Evolutionary conservation across 495 filamentous ascomycete species (phyloP).

Genomic region (Aspergillus coremiiformis): DNA sequence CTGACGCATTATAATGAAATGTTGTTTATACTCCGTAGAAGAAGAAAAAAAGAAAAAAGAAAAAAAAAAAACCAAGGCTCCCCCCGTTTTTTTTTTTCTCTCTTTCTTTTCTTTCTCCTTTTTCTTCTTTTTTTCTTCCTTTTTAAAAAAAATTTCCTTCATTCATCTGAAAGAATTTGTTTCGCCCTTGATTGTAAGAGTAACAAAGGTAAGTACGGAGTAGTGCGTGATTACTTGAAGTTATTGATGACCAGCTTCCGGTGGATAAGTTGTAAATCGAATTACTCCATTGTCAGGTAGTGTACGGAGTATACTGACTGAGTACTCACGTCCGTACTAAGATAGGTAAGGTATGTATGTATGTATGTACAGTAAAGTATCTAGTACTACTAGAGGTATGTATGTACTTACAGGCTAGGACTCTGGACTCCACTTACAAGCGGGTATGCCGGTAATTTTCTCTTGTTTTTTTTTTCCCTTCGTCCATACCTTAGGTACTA

Average conservation of each 20-base stretch:
- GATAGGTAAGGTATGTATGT: no score
- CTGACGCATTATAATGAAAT: neutral
- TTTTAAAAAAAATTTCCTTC: no score
- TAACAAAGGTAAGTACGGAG: neutral
- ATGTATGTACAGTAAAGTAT: no score
- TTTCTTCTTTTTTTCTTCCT: neutral
- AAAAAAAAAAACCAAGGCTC: neutral
- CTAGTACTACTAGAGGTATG: neutral
- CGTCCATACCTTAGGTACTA: neutral
- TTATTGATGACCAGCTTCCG: neutral
- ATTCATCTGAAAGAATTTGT: neutral
- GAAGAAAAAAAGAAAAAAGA: neutral
- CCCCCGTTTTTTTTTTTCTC: no score
- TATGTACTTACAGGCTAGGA: neutral
- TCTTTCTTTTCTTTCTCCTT: no score
- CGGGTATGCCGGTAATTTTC: conserved; percentile 13
- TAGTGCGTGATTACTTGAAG: neutral
- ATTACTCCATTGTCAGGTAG: neutral
- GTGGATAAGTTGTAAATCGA: neutral
- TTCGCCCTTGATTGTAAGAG: neutral
- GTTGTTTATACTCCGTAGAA: no score
- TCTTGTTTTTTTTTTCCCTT: conserved; percentile 7
- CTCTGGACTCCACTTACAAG: conserved; percentile 4
- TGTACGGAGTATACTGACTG: no score
- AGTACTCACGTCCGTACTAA: no score